phyloP scores from a whole-genome alignment of 352 stramenopile species.

The Phytopythium vexans region DNA sequence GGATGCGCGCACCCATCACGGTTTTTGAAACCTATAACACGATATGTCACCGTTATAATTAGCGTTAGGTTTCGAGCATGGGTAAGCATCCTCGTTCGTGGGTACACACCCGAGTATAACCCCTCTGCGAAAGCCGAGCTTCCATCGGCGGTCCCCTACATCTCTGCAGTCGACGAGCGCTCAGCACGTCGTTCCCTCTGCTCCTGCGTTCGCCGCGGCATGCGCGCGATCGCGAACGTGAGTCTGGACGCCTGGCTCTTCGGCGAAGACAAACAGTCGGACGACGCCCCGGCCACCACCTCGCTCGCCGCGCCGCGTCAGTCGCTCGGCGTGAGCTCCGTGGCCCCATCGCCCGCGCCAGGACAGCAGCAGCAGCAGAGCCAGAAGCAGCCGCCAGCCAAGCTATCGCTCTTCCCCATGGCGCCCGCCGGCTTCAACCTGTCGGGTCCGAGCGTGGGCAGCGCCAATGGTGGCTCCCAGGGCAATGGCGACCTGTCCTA shows the following conservation, averaged over 20 bases:
- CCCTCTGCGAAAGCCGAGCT: too few relatives aligned
- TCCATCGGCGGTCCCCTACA: too few relatives aligned
- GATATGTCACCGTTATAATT: too few relatives aligned
- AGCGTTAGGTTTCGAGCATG: too few relatives aligned
- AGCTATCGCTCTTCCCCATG: too few relatives aligned
- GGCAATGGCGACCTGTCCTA: conserved; percentile 23
- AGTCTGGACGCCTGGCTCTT: conserved; percentile 83
- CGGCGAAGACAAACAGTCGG: conserved; percentile 49
- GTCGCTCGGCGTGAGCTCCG: too few relatives aligned
- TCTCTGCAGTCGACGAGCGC: background rate
- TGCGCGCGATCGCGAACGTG: conserved; percentile 57
- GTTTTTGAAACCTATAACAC: background rate
- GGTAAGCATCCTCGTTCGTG: too few relatives aligned
- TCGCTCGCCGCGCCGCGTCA: too few relatives aligned
- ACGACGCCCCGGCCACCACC: conserved; percentile 4
- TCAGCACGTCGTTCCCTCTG: background rate
- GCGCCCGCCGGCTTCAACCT: background rate
- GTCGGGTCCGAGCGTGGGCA: too few relatives aligned
- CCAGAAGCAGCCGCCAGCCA: background rate
- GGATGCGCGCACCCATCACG: background rate
- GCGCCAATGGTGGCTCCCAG: too few relatives aligned
- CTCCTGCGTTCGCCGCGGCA: conserved; percentile 4
- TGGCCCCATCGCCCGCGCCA: background rate
- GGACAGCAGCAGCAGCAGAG: conserved; percentile 2
- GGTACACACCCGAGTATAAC: too few relatives aligned